Evolutionary conservation across 2,329 filamentous ascomycete genomes (phyloP).

Genomic region (Phialemoniopsis sp.): DNA sequence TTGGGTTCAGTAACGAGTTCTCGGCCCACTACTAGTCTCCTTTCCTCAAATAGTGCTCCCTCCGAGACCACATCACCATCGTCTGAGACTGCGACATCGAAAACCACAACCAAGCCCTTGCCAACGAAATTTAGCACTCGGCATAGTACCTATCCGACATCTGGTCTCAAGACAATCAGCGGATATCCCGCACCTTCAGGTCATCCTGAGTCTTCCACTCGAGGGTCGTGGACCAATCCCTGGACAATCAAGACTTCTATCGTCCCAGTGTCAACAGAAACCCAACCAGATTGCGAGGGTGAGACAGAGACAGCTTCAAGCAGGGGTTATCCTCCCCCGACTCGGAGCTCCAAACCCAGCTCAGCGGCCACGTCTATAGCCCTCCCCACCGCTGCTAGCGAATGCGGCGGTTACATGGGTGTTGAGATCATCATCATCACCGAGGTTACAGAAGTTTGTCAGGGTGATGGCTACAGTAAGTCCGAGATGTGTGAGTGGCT

Average conservation of each 20-base stretch:
- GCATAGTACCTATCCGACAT: too few relatives aligned
- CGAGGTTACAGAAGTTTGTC: conserved; percentile 20
- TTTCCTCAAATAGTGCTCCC: too few relatives aligned
- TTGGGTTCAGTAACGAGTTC: too few relatives aligned
- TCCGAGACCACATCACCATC: too few relatives aligned
- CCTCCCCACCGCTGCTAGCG: not conserved
- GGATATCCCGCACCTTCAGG: too few relatives aligned
- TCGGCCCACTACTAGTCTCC: too few relatives aligned
- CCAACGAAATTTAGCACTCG: too few relatives aligned
- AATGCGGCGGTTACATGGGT: conserved; percentile 18
- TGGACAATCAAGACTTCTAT: not conserved
- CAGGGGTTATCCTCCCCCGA: not conserved
- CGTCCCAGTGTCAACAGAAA: not conserved
- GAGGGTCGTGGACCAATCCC: not conserved
- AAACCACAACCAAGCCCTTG: too few relatives aligned
- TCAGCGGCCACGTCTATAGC: not conserved
- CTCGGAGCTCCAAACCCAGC: not conserved
- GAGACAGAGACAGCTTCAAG: not conserved
- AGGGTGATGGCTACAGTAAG: conserved; percentile 14
- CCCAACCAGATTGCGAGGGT: not conserved
- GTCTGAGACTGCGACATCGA: too few relatives aligned
- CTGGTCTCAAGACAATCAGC: too few relatives aligned
- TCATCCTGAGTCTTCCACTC: too few relatives aligned
- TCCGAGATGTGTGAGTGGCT: not conserved
- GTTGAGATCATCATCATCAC: conserved; percentile 24